Conservation (phyloP, 805 yeast genomes). For the Scheffersomyces coipomensis region DNA sequence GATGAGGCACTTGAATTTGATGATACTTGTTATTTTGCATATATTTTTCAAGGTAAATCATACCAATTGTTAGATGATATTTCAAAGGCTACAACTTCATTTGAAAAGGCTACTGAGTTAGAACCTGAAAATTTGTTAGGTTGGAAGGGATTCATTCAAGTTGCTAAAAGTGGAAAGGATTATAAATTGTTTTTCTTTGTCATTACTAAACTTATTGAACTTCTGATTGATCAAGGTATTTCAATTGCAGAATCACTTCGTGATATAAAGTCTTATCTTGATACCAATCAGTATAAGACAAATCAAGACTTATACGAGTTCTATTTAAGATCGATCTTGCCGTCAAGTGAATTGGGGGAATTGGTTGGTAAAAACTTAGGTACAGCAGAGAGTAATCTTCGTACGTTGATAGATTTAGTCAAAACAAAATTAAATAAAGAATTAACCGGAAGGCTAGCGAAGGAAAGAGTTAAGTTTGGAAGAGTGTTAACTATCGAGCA, state of each 20-base stretch:
- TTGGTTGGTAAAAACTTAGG: conserved; percentile 44
- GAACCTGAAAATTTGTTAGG: conserved; percentile 57
- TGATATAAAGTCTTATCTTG: conserved; percentile 47
- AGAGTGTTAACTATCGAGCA: conserved; percentile 41
- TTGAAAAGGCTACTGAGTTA: conserved; percentile 47
- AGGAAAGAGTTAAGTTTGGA: conserved; percentile 50
- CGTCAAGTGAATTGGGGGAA: conserved; percentile 56
- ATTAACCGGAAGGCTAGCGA: conserved; percentile 41
- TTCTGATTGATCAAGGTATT: conserved; percentile 41
- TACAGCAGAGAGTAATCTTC: conserved; percentile 44
- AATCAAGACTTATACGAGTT: conserved; percentile 38
- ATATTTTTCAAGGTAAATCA: conserved; percentile 71
- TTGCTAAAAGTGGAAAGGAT: conserved; percentile 37
- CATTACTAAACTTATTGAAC: conserved; percentile 37
- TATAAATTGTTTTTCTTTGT: conserved; percentile 46
- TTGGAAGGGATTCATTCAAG: conserved; percentile 76
- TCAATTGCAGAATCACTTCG: conserved; percentile 48
- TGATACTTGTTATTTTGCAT: conserved; percentile 59
- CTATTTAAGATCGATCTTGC: conserved; percentile 52
- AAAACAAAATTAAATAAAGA: conserved; percentile 38
- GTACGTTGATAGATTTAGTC: conserved; percentile 40
- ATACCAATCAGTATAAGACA: conserved; percentile 25
- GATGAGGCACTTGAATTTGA: conserved; percentile 58
- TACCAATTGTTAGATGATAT: conserved; percentile 43
- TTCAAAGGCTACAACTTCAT: conserved; percentile 41